Base-by-base conservation (phyloP, 1,284 basidiomycete species). In the Heterobasidion parviporum region DNA sequence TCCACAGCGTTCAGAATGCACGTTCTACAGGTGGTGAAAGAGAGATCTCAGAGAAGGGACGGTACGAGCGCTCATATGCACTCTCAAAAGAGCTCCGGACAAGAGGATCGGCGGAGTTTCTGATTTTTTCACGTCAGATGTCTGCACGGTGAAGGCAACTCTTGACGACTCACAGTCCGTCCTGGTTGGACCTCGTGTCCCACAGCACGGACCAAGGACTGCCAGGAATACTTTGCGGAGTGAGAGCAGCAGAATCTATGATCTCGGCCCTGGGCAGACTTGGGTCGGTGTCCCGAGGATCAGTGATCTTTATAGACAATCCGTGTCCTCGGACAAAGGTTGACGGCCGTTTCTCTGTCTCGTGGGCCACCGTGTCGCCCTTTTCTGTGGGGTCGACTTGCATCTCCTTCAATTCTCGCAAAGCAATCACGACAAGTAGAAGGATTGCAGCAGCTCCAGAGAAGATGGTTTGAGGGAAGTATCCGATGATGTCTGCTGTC, bases 391-490 rank as follows among this genome's bases (percentile, higher is more conserved):
- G n/a, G n/a, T 10, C 38, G n/a, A 41, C 12, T 3, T 41, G n/a
- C 38, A n/a, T 41, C 12, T 10, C 12, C 38, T 61, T 58, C 14
- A 78, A 63, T 63, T 81, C 79, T 32, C 72, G 72, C 44, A 71
- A 68, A 16, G 73, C 72, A 32, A 76, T 62, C n/a, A 75, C 69
- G 43, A 76, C 63, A 44, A 81, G 67, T 4, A 81, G 67, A 15
- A 67, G 58, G 36, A 78, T 65, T 15, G 71, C 68, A 7, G 73
- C 75, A 1, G 73, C 64, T 8, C 73, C 71, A 20, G 70, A 65
- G 34, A 79, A 65, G n/a, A 79, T 67, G 76, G 81, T 80, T 62
- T 82, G 80, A 8, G 79, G 78, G 64, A 82, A 81, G 64, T 74
- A 79, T 4, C 79, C 80, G 48, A 82, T 80, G 54, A 69, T 71